Conservation (phyloP, 352 stramenopile species). For the Phytophthora sp. region DNA sequence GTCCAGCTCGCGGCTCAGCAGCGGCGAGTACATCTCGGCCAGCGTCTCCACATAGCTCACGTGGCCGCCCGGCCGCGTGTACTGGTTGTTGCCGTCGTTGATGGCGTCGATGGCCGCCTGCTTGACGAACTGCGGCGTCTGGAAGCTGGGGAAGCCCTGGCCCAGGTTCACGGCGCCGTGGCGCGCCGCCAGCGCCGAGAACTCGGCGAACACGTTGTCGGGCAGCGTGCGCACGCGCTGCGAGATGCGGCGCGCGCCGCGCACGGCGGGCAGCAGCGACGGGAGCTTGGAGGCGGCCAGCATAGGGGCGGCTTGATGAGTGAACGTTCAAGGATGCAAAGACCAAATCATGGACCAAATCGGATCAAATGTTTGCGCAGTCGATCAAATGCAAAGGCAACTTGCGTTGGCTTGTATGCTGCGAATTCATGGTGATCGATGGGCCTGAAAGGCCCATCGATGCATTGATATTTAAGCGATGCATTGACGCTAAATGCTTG, state of each 20-base stretch:
- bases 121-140: conserved; percentile 92
- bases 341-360: too few relatives aligned
- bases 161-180: conserved; percentile 94
- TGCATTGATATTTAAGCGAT: too few relatives aligned
- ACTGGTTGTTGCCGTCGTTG: conserved; percentile 84
- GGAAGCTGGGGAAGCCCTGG: conserved; percentile 97
- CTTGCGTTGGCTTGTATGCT: too few relatives aligned
- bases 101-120: conserved; percentile 87
- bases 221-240: conserved; percentile 65
- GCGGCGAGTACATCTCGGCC: conserved; percentile 78
- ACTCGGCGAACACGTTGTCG: conserved; percentile 89
- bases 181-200: conserved; percentile 82
- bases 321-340: too few relatives aligned
- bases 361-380: too few relatives aligned
- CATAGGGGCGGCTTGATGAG: conserved; percentile 4
- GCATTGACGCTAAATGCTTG: too few relatives aligned
- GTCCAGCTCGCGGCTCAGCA: conserved; percentile 72
- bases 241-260: conserved; percentile 52
- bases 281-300: conserved; percentile 6
- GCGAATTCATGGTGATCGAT: too few relatives aligned
- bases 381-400: too few relatives aligned
- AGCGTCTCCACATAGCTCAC: conserved; percentile 80
- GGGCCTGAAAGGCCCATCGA: too few relatives aligned
- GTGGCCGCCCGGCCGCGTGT: conserved; percentile 88
- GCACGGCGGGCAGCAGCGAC: background rate